Evolutionary conservation across 306 rosid species (phyloP), one percentile per base, ranked within the genome.

Genomic region (Acacia crassicarpa): DNA sequence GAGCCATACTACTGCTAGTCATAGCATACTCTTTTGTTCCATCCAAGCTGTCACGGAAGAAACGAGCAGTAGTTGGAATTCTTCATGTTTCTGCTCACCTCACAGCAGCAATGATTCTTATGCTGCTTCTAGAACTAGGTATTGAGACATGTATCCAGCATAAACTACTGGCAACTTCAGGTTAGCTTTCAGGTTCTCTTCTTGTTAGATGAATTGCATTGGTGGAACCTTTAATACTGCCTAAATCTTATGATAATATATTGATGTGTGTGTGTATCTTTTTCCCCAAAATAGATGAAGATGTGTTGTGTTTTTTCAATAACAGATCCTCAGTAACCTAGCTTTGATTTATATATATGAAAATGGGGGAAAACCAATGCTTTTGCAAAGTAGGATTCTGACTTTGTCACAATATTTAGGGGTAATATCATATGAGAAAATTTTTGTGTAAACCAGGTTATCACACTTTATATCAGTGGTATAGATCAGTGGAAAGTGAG

Each of bases 71-170:
- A 19, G 80, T 95, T 67, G 99, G 99, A 73, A 78, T 92, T 86
- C 89, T 95, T 86, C 99, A 95, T 89, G 96, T 95, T 77, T 92
- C 93, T 75, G 97, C 99, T 48, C 99, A 95, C 87, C 91, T 95
- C 20, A 75, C 91, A 56, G 92, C 99, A 35, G 97, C 99, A 71
- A 85, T 95, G 80, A 88, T 95, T 86, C 97, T 95, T 75, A 92
- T 95, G 99, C 76, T 95, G 80, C 97, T 95, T 78, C 86, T 95
- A 84, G 99, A 95, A 88, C 82, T 95, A 61, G 99, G 99, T 78
- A 79, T 95, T 78, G 97, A 95, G 92, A 95, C 85, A 32, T 95
- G 99, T 68, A 79, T 95, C 83, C 91, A 83, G 59, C 97, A 95
- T 84, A 81, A 95, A 1, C 90, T 95, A 68, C 93, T 95, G 74